Evolutionary conservation across 352 stramenopile genomes (phyloP).

Genomic region (Phytophthora agathidicida): DNA sequence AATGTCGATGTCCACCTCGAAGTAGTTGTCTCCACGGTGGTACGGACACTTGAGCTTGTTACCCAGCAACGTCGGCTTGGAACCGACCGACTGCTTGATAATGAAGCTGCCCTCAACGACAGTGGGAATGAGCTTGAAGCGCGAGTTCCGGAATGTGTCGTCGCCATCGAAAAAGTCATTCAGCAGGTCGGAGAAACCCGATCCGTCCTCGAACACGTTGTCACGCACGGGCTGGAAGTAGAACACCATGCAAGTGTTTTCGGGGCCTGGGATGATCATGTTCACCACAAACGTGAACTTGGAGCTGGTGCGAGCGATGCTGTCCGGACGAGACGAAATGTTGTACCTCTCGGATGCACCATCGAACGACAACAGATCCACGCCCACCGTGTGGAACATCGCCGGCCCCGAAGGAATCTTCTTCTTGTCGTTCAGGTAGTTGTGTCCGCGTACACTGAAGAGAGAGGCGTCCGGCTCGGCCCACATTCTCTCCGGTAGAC

Average conservation of each 20-base stretch:
- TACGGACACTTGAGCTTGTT: slow-evolving; percentile 96
- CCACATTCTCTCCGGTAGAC: slow-evolving; percentile 85
- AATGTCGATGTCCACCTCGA: slow-evolving; percentile 97
- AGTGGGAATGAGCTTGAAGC: slow-evolving; percentile 98
- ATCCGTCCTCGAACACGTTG: slow-evolving; percentile 89
- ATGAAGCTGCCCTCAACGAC: slow-evolving; percentile 98
- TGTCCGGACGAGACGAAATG: slow-evolving; percentile 70
- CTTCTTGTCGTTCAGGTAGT: slow-evolving; percentile 91
- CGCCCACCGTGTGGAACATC: slow-evolving; percentile 83
- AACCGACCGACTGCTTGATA: slow-evolving; percentile 94
- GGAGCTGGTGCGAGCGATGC: slow-evolving; percentile 66
- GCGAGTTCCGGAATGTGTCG: slow-evolving; percentile 95
- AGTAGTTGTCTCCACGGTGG: slow-evolving; percentile 91
- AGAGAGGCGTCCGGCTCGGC: slow-evolving; percentile 79
- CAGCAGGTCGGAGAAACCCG: slow-evolving; percentile 87
- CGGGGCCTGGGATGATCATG: slow-evolving; percentile 85
- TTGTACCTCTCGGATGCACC: slow-evolving; percentile 75
- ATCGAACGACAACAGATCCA: slow-evolving; percentile 86
- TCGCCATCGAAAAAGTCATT: slow-evolving; percentile 94
- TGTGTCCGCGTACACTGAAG: slow-evolving; percentile 86
- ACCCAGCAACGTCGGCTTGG: slow-evolving; percentile 95
- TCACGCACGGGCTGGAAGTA: slow-evolving; percentile 86
- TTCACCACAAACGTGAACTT: slow-evolving; percentile 92
- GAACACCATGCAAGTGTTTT: slow-evolving; percentile 85
- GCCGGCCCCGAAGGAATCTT: slow-evolving; percentile 77